Evolutionary conservation across 1,284 basidiomycete genomes (phyloP).

Genomic region (Exobasidium cylindrosporum): DNA sequence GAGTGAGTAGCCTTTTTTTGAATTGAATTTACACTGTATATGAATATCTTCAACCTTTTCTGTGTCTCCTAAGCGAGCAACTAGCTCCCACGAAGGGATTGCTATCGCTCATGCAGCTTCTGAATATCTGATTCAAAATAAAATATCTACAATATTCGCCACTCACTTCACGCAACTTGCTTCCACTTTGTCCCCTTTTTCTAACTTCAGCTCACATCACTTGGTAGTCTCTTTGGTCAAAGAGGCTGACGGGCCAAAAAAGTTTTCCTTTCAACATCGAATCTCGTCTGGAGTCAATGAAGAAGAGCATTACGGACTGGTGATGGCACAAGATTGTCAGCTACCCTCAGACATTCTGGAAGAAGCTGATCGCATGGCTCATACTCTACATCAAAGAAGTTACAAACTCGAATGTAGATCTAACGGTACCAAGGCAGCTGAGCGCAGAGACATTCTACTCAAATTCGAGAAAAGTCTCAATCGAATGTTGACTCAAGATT

Average conservation of each 20-base stretch:
- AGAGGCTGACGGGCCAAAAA: slow-evolving; percentile 21
- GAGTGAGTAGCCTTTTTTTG: slow-evolving; percentile 46
- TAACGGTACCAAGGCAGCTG: not conserved
- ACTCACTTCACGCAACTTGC: slow-evolving; percentile 63
- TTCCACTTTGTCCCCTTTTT: slow-evolving; percentile 22
- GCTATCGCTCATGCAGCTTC: slow-evolving; percentile 90
- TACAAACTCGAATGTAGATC: not conserved
- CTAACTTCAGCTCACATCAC: slow-evolving; percentile 15
- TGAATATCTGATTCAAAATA: slow-evolving; percentile 68
- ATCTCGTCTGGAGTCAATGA: not conserved
- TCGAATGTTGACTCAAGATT: not conserved
- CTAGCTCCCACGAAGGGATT: slow-evolving; percentile 77
- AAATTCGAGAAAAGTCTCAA: not conserved
- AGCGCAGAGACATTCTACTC: not conserved
- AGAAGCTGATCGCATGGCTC: slow-evolving; percentile 1
- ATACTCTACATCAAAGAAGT: not conserved
- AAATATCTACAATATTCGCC: slow-evolving; percentile 84
- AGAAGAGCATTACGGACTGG: slow-evolving; percentile 28
- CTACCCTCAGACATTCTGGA: not conserved
- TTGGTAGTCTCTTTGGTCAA: slow-evolving; percentile 17
- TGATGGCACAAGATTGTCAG: slow-evolving; percentile 21
- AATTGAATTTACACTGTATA: no score
- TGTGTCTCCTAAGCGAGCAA: slow-evolving; percentile 61
- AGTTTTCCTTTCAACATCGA: slow-evolving; percentile 16
- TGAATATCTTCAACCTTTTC: not conserved